Conservation (phyloP, 208 protist genomes). For the Naegleria fowleri region DNA sequence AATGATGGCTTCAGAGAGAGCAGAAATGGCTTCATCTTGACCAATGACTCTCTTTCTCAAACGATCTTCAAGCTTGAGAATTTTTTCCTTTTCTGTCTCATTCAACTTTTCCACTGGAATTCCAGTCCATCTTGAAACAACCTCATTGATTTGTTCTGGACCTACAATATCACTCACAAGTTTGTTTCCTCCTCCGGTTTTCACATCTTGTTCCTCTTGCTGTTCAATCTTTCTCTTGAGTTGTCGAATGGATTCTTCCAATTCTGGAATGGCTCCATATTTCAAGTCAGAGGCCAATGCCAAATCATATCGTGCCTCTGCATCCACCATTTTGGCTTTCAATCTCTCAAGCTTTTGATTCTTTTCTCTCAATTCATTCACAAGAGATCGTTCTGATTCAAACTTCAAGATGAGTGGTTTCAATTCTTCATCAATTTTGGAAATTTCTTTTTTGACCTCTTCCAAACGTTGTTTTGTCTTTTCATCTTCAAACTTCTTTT, state of each 20-base stretch:
- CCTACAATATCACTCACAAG: slow-evolving; percentile 69
- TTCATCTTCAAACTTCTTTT: slow-evolving; percentile 70
- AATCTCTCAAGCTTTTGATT: slow-evolving; percentile 77
- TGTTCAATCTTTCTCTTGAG: slow-evolving; percentile 60
- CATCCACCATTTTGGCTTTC: slow-evolving; percentile 73
- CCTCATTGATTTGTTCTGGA: slow-evolving; percentile 82
- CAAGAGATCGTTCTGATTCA: slow-evolving; percentile 62
- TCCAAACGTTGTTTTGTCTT: slow-evolving; percentile 58
- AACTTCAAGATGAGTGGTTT: slow-evolving; percentile 68
- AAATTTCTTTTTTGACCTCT: slow-evolving; percentile 63
- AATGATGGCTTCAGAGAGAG: slow-evolving; percentile 89
- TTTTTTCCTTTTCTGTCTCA: slow-evolving; percentile 67
- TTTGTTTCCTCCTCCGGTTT: slow-evolving; percentile 46
- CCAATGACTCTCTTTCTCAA: slow-evolving; percentile 79
- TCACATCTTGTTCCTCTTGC: neutral
- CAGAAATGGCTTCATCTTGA: slow-evolving; percentile 86
- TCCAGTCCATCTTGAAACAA: slow-evolving; percentile 92
- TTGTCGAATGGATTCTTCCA: slow-evolving; percentile 70
- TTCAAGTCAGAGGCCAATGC: slow-evolving; percentile 80
- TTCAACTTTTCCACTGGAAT: slow-evolving; percentile 89
- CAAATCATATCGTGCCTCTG: slow-evolving; percentile 79
- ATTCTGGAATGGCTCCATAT: slow-evolving; percentile 89
- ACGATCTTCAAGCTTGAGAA: slow-evolving; percentile 54
- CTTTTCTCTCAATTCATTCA: slow-evolving; percentile 73
- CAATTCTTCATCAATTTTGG: slow-evolving; percentile 64